A percentile compares a stretch with the other conserved stretches of the same genome.
Conservation (phyloP, 106 monocot species). For the Dioscorea dumetorum region DNA sequence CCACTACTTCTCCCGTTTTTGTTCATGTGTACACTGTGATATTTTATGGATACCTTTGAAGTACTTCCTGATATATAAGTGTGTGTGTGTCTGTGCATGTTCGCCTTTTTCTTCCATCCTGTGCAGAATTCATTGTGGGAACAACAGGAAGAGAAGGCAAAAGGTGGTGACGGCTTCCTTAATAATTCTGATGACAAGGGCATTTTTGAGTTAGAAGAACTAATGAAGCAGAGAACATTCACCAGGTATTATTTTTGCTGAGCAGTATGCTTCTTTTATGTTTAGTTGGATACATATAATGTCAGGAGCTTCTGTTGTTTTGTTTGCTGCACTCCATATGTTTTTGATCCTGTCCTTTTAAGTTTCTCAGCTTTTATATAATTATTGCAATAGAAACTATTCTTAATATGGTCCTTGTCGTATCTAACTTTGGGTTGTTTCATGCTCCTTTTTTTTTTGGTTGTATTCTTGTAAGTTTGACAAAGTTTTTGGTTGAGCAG, state of each 20-base stretch:
- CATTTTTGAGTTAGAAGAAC: slow-evolving; percentile 29
- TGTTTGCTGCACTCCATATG: not conserved
- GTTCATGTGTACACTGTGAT: no score
- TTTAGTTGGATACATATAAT: not conserved
- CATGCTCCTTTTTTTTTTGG: not conserved
- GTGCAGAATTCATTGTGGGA: slow-evolving; percentile 12
- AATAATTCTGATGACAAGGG: slow-evolving; percentile 4
- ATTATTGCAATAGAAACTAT: no score
- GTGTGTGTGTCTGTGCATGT: no score
- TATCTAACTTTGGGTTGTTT: no score
- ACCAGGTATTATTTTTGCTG: slow-evolving; percentile 29
- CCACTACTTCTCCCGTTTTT: no score
- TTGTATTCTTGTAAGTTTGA: not conserved
- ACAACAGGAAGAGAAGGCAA: not conserved
- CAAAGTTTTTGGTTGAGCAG: slow-evolving; percentile 10
- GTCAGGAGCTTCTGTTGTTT: not conserved
- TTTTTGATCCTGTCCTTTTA: not conserved
- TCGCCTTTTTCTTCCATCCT: not conserved
- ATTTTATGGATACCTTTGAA: no score
- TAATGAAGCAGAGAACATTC: slow-evolving; percentile 42
- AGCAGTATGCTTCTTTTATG: not conserved
- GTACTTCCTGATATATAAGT: no score
- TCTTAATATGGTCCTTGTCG: no score
- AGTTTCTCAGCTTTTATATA: not conserved
- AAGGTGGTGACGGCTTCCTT: not conserved